These are phyloP conservation scores for Brassica hybrid DNA, from an alignment of 441 rosid species.

Conservation along the genomic window DNA sequence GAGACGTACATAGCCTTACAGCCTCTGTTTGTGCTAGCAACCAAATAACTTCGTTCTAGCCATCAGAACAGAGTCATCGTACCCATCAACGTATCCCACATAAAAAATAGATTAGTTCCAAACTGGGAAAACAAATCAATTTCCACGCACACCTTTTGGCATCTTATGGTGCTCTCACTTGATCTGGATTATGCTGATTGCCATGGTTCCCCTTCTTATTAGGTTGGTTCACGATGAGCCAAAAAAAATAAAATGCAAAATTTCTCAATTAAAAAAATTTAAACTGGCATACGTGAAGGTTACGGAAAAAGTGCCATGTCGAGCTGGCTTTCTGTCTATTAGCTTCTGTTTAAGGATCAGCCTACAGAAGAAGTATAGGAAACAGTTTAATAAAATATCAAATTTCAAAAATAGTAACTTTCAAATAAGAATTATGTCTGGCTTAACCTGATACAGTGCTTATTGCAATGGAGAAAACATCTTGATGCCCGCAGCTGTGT, in stretches of 20 bases:
- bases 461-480: constrained; percentile 14
- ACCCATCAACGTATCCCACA: too few species aligned
- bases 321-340: not conserved
- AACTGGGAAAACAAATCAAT: not conserved
- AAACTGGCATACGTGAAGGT: not conserved
- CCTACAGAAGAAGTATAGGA: not conserved
- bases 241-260: not conserved
- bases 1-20: not conserved
- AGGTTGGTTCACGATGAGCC: not conserved
- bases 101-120: not conserved
- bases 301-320: not conserved
- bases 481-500: constrained; percentile 53
- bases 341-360: not conserved
- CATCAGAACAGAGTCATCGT: not conserved
- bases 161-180: not conserved
- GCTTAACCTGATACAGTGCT: not conserved
- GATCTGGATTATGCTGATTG: not conserved
- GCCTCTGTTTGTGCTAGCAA: not conserved
- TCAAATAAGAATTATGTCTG: not conserved
- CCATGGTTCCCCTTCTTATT: not conserved
- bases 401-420: not conserved
- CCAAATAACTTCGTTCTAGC: not conserved
- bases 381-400: not conserved
- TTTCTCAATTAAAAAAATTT: not conserved
- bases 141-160: not conserved